Percentiles rank a stretch among this genome's conserved stretches.
These are phyloP conservation scores for Dactylis glomerata DNA, from an alignment of 176 grass and related monocot species.

Conservation along the genomic window DNA sequence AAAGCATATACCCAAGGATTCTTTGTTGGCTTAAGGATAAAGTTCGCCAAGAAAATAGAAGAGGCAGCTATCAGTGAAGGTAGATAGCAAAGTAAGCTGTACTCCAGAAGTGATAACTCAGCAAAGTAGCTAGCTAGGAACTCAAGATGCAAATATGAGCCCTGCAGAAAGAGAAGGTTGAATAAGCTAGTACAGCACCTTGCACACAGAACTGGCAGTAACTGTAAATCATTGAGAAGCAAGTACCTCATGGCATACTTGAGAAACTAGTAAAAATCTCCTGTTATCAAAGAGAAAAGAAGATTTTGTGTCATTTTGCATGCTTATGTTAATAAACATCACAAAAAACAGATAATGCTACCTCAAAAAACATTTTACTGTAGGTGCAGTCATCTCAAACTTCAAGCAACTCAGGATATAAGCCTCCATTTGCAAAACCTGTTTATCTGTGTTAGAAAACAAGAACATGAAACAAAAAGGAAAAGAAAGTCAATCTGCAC, in stretches of 20 bases:
- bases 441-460: slow-evolving; percentile 12
- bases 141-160: slow-evolving; percentile 65
- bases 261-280: slow-evolving; percentile 65
- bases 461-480: background rate
- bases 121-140: slow-evolving; percentile 80
- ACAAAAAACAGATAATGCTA: slow-evolving; percentile 20
- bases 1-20: slow-evolving; percentile 68
- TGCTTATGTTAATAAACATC: background rate
- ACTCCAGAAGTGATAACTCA: slow-evolving; percentile 87
- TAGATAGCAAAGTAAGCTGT: slow-evolving; percentile 71
- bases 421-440: slow-evolving; percentile 91
- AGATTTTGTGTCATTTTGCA: background rate
- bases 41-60: slow-evolving; percentile 79
- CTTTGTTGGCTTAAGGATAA: slow-evolving; percentile 73
- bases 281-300: slow-evolving; percentile 31
- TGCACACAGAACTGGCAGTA: background rate
- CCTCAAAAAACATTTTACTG: slow-evolving; percentile 88
- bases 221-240: slow-evolving; percentile 25
- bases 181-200: background rate
- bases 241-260: slow-evolving; percentile 70
- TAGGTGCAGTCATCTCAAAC: slow-evolving; percentile 84
- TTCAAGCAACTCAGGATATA: slow-evolving; percentile 68
- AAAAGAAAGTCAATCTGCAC: background rate
- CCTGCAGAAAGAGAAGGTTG: slow-evolving; percentile 36
- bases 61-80: slow-evolving; percentile 83